A percentile compares a stretch with the other conserved stretches of the same genome.
phyloP scores from a whole-genome alignment of 805 yeast species.

The Blastobotrys parvus region DNA sequence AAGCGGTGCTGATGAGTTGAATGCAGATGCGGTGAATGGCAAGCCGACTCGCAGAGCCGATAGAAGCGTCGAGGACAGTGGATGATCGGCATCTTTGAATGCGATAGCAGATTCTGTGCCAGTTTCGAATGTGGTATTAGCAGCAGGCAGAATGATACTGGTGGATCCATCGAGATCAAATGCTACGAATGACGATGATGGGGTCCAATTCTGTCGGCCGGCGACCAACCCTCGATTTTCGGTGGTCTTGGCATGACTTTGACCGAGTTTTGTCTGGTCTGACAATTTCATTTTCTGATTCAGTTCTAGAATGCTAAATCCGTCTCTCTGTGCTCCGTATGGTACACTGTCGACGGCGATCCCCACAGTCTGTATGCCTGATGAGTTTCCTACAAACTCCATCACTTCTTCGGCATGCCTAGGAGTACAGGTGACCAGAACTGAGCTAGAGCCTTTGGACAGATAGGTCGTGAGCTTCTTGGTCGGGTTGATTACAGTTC shows the following conservation, averaged over 20 bases:
- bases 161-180: slow-evolving; percentile 8
- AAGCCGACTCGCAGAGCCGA: slow-evolving; percentile 5
- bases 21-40: not conserved
- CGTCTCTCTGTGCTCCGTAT: slow-evolving; percentile 26
- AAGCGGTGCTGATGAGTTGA: slow-evolving; percentile 9
- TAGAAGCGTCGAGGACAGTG: slow-evolving; percentile 1
- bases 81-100: slow-evolving; percentile 1
- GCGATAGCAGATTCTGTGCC: slow-evolving; percentile 18
- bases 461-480: not conserved
- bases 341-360: slow-evolving; percentile 27
- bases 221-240: slow-evolving; percentile 2
- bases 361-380: slow-evolving; percentile 21
- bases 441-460: slow-evolving; percentile 10
- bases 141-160: slow-evolving; percentile 23
- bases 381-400: slow-evolving; percentile 7
- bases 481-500: slow-evolving; percentile 1
- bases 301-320: slow-evolving; percentile 20
- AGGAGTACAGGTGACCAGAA: slow-evolving; percentile 29
- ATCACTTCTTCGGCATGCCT: slow-evolving; percentile 25
- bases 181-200: slow-evolving; percentile 5
- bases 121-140: slow-evolving; percentile 27
- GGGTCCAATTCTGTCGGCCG: slow-evolving; percentile 13
- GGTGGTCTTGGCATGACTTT: not conserved
- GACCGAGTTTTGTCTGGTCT: slow-evolving; percentile 15
- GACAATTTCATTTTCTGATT: slow-evolving; percentile 13